phyloP scores from a whole-genome alignment of 495 filamentous ascomycete species.

The Hyphodiscus hymeniophilus region DNA sequence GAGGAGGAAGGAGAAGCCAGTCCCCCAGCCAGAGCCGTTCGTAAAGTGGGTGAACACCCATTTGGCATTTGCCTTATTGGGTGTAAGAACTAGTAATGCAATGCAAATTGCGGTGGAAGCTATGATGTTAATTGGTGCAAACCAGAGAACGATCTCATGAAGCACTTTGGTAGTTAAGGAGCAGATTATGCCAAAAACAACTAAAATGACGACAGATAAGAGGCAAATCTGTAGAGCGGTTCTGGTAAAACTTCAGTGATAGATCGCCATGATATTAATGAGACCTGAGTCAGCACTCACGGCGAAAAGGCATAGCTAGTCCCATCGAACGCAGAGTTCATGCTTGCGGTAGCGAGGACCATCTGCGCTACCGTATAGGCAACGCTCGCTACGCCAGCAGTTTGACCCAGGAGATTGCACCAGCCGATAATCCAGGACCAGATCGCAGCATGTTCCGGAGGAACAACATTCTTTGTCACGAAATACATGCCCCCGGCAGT shows the following conservation, averaged over 20 bases:
- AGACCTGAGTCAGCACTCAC: no score
- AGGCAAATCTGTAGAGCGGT: no score
- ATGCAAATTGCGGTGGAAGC: conserved; percentile 40
- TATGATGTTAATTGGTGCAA: conserved; percentile 62
- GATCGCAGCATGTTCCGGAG: conserved; percentile 45
- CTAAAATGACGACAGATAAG: conserved; percentile 34
- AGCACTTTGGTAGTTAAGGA: conserved; percentile 57
- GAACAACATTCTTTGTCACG: conserved; percentile 53
- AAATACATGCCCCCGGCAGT: conserved; percentile 60
- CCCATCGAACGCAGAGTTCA: conserved; percentile 46
- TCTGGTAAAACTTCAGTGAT: no score
- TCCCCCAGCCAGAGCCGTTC: conserved; percentile 32
- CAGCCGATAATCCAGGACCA: conserved; percentile 56
- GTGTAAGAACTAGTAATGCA: conserved; percentile 25
- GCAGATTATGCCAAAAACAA: conserved; percentile 52
- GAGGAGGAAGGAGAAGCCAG: conserved; percentile 35
- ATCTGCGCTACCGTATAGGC: conserved; percentile 51
- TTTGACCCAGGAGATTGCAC: conserved; percentile 55
- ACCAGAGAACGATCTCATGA: conserved; percentile 59
- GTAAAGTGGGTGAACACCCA: conserved; percentile 39
- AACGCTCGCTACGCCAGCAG: conserved; percentile 49
- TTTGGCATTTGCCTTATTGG: conserved; percentile 20
- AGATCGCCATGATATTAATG: no score
- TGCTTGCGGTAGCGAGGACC: conserved; percentile 47
- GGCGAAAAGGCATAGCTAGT: no score